A percentile compares a stretch with the other conserved stretches of the same genome.
Evolutionary conservation across 306 rosid species (phyloP).

Genomic region (Citrullus colocynthis): DNA sequence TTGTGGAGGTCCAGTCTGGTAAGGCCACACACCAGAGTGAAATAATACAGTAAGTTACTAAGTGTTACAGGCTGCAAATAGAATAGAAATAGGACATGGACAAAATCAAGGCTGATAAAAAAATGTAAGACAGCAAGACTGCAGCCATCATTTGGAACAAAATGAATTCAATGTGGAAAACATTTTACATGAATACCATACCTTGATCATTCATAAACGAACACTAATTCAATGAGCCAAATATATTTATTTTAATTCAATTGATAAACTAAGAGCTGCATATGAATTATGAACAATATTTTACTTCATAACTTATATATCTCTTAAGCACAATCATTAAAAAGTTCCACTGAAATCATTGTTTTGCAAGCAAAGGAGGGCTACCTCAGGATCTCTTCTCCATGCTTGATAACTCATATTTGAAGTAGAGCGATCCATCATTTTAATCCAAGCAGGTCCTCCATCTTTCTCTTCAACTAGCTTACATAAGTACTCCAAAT

Average conservation of each 20-base stretch:
- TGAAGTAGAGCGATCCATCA: conserved; percentile 85
- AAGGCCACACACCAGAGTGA: not conserved
- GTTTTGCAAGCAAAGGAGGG: not conserved
- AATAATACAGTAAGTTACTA: not conserved
- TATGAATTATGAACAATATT: not conserved
- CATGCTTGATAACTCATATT: conserved; percentile 69
- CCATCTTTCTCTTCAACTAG: conserved; percentile 59
- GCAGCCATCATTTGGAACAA: not conserved
- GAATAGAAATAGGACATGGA: not conserved
- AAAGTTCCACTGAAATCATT: not conserved
- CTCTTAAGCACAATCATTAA: too few species aligned
- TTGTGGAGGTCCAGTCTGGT: conserved; percentile 49
- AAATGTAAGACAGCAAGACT: not conserved
- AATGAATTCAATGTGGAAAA: not conserved
- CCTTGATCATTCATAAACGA: not conserved
- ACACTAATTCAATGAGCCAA: not conserved
- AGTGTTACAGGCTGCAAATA: not conserved
- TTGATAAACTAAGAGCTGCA: not conserved
- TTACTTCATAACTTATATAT: not conserved
- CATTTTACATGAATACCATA: not conserved
- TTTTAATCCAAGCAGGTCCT: conserved; percentile 83
- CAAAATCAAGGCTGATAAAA: not conserved
- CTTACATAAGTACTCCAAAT: conserved; percentile 32
- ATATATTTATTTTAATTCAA: not conserved
- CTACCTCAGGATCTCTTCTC: conserved; percentile 47